Base-by-base conservation (phyloP, 768 basidiomycete genomes). In the Dendrothele bispora region DNA sequence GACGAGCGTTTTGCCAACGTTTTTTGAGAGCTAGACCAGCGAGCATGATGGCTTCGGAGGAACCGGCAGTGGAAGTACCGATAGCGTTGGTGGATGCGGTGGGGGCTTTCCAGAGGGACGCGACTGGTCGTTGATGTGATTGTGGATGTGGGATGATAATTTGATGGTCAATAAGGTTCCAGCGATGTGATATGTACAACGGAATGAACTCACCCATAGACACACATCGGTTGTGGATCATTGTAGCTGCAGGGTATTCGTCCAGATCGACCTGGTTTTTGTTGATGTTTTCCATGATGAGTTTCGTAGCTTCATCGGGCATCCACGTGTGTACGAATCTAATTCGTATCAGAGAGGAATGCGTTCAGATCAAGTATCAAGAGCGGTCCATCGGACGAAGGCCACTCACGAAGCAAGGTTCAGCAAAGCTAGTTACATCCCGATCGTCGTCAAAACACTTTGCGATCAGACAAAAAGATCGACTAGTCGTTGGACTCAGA, bases 1-100 rank as follows among this genome's bases (percentile, higher is more conserved):
- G 85, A 15, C 84, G 77, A 0, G 68, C 68, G 18, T 78, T 76
- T 73, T 78, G 83, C 84, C 84, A 86, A 22, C 74, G 66, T 60
- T 79, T 78, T 65, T 87, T 87, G 68, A 84, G 69, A 1, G 85
- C 83, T 1, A 86, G 64, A 12, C 83, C 83, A n/a, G 80, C 83
- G 7, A 86, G 78, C 76, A 82, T 80, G 63, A 85, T 84, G 1
- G 83, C 84, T 61, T 86, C 83, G 12, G 75, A 80, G 3, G 77
- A 80, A 3, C 83, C 83, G 4, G 82, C 82, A 8, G 83, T 84
- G 10, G 82, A 79, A 0, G 81, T 82, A 11, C 84, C 84, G 34
- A 84, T 73, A 2, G 74, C 82, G 46, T 79, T 72, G 26, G 68
- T 63, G n/a, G n/a, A n/a, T 2, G 67, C 72, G 49, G 78, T 77